Evolutionary conservation across 2,329 filamentous ascomycete species (phyloP).

Genomic region (Colletotrichum kahawae): DNA sequence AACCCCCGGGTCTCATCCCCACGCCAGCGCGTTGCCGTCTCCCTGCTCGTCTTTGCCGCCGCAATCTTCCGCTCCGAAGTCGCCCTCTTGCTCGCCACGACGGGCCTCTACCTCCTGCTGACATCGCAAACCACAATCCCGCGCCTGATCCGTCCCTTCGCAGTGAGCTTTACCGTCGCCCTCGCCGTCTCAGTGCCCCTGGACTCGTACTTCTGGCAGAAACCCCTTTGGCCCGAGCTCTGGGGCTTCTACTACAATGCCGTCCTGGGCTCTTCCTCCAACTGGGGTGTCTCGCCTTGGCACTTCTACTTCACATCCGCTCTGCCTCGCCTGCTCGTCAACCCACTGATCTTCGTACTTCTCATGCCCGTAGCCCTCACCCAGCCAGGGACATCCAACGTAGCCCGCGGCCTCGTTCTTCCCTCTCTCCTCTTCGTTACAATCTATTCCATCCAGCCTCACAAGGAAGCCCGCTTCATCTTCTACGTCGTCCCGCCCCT

Average conservation of each 20-base stretch:
- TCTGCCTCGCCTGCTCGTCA: slow-evolving; percentile 82
- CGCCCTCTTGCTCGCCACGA: slow-evolving; percentile 76
- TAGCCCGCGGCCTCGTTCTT: slow-evolving; percentile 57
- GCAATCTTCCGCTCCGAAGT: slow-evolving; percentile 90
- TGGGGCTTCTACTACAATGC: slow-evolving; percentile 92
- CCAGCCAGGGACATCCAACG: slow-evolving; percentile 48
- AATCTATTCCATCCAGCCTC: slow-evolving; percentile 86
- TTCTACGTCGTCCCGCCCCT: slow-evolving; percentile 85
- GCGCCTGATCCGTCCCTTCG: slow-evolving; percentile 70
- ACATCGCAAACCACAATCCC: slow-evolving; percentile 55
- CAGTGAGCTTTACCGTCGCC: slow-evolving; percentile 68
- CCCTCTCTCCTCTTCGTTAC: slow-evolving; percentile 76
- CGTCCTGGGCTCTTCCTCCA: slow-evolving; percentile 78
- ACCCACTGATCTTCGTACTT: slow-evolving; percentile 69
- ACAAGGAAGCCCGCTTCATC: slow-evolving; percentile 97
- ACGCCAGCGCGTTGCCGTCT: slow-evolving; percentile 69
- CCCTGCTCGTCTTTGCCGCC: slow-evolving; percentile 78
- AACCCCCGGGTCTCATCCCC: slow-evolving; percentile 31
- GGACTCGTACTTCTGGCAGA: slow-evolving; percentile 95
- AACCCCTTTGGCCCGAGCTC: slow-evolving; percentile 86
- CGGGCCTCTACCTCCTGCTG: slow-evolving; percentile 68
- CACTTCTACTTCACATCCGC: slow-evolving; percentile 85
- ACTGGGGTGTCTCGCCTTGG: slow-evolving; percentile 89
- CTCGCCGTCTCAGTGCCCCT: slow-evolving; percentile 74
- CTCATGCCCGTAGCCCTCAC: slow-evolving; percentile 59